Evolutionary conservation across 257 asterid genomes (phyloP).

Genomic region (Ilex aquifolium): DNA sequence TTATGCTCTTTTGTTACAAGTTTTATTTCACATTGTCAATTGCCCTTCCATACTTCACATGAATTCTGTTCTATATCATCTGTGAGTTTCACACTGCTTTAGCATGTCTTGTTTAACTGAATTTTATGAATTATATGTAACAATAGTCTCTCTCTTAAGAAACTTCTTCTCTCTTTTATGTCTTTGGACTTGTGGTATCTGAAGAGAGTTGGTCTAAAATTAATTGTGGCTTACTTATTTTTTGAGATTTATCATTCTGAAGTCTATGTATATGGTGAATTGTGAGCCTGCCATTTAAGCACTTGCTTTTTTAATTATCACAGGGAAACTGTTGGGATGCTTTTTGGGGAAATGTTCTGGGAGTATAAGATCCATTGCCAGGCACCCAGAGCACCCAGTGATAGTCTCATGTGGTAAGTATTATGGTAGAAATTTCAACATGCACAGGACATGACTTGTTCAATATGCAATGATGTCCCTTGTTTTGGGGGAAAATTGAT

Average conservation of each 20-base stretch:
- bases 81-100: no score
- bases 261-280: not conserved
- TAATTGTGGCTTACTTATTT: not conserved
- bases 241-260: not conserved
- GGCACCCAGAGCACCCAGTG: conserved; percentile 77
- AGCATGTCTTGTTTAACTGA: no score
- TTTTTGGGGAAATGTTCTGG: conserved; percentile 90
- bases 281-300: not conserved
- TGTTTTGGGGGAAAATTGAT: not conserved
- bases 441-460: not conserved
- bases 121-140: no score
- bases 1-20: no score
- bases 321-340: conserved; percentile 83
- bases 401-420: conserved; percentile 93
- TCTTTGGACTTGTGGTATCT: not conserved
- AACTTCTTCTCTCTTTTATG: no score
- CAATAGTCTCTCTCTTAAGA: no score
- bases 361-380: conserved; percentile 78
- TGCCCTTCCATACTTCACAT: no score
- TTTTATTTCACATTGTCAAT: no score
- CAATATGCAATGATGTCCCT: conserved; percentile 1
- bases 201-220: not conserved
- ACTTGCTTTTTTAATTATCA: conserved; percentile 9
- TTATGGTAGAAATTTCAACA: not conserved
- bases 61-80: no score